phyloP scores from a whole-genome alignment of 345 rosid species.

The Bruguiera parviflora region DNA sequence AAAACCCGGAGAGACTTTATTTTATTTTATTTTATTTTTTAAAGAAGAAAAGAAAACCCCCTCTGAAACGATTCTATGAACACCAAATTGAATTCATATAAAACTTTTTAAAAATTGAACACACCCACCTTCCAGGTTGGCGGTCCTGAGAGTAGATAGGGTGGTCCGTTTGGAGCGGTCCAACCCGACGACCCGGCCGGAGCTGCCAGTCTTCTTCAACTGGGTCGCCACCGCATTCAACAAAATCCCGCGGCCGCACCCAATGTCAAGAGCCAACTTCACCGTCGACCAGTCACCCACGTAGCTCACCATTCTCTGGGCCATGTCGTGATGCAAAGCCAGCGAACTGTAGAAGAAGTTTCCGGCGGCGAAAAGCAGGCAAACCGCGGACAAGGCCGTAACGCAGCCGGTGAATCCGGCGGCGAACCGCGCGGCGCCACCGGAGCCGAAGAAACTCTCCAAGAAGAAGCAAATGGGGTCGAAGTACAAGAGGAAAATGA shows the following conservation, averaged over 20 bases:
- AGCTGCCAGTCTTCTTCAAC: slow-evolving; percentile 89
- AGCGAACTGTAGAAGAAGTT: slow-evolving; percentile 85
- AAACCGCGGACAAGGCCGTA: slow-evolving; percentile 62
- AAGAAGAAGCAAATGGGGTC: slow-evolving; percentile 50
- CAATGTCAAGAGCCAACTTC: slow-evolving; percentile 81
- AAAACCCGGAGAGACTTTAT: no score
- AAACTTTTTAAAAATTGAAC: no score
- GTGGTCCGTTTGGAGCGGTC: slow-evolving; percentile 74
- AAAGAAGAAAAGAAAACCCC: no score
- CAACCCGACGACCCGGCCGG: slow-evolving; percentile 92
- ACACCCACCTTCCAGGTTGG: slow-evolving; percentile 69
- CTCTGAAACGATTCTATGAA: no score
- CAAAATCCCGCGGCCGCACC: slow-evolving; percentile 90
- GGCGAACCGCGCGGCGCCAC: slow-evolving; percentile 57
- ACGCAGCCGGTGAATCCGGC: slow-evolving; percentile 79
- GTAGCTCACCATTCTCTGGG: slow-evolving; percentile 78
- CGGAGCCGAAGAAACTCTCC: slow-evolving; percentile 28
- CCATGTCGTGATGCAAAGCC: slow-evolving; percentile 76
- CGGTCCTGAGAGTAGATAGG: slow-evolving; percentile 84
- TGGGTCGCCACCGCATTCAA: slow-evolving; percentile 90
- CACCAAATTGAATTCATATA: no score
- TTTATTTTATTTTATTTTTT: no score
- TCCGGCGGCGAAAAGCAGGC: slow-evolving; percentile 73
- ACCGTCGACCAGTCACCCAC: slow-evolving; percentile 89
- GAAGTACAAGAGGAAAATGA: slow-evolving; percentile 68